phyloP scores from a whole-genome alignment of 768 basidiomycete genomes.

The Mycena latifolia region DNA sequence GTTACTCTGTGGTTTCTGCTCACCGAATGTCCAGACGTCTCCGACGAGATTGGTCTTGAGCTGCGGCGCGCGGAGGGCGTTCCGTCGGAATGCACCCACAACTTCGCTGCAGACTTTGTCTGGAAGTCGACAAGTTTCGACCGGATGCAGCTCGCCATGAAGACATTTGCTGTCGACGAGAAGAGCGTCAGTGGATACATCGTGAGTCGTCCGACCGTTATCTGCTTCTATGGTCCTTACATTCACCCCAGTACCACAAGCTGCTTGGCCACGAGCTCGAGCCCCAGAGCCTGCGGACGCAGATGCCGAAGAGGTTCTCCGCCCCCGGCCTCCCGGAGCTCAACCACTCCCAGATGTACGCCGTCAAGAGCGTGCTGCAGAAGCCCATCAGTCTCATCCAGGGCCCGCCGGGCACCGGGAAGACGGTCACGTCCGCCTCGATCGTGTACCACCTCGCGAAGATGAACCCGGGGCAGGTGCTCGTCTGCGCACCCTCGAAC shows the following conservation, averaged over 20 bases:
- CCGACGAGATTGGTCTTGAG: constrained; percentile 97
- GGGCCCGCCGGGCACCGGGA: constrained; percentile 98
- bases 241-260: constrained; percentile 87
- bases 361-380: constrained; percentile 98
- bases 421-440: constrained; percentile 99
- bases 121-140: constrained; percentile 99
- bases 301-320: constrained; percentile 98
- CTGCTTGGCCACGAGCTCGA: constrained; percentile 97
- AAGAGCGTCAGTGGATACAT: constrained; percentile 99
- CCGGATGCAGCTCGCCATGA: constrained; percentile 99
- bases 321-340: constrained; percentile 98
- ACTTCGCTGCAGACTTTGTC: constrained; percentile 98
- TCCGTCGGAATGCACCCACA: constrained; percentile 93
- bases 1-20: constrained; percentile 12
- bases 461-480: constrained; percentile 99
- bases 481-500: constrained; percentile 98
- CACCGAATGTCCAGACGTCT: constrained; percentile 76
- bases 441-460: constrained; percentile 99
- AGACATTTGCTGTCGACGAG: constrained; percentile 99
- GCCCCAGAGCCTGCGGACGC: constrained; percentile 89
- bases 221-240: constrained; percentile 12
- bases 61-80: constrained; percentile 92
- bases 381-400: constrained; percentile 98
- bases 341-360: constrained; percentile 99
- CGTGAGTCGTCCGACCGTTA: constrained; percentile 59